Conservation (phyloP, 2,329 filamentous ascomycete species). For the Cercospora sp. region DNA sequence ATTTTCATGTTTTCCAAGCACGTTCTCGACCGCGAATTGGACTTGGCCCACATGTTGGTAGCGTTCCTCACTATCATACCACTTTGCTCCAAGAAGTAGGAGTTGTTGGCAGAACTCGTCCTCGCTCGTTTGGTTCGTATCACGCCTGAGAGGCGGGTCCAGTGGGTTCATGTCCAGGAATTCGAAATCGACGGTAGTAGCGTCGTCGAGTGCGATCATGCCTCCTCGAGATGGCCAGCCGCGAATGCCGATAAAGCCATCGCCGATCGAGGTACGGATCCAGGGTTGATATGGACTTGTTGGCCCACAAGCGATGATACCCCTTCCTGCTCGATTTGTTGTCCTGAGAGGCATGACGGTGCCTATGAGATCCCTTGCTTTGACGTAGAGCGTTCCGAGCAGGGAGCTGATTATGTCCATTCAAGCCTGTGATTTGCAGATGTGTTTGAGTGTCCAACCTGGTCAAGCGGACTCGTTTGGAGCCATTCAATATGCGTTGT, state of each 20-base stretch:
- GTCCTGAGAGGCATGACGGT: too few relatives aligned
- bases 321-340: too few relatives aligned
- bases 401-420: too few relatives aligned
- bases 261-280: not conserved
- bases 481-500: too few relatives aligned
- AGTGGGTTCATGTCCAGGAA: not conserved
- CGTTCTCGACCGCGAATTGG: not conserved
- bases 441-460: too few relatives aligned
- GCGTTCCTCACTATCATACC: not conserved
- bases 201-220: not conserved
- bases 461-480: too few relatives aligned
- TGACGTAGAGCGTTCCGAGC: too few relatives aligned
- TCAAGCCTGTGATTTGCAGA: too few relatives aligned
- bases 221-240: not conserved
- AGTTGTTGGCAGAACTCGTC: not conserved
- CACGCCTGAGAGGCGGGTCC: not conserved
- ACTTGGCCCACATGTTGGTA: not conserved
- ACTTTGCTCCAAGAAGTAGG: not conserved
- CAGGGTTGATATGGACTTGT: not conserved
- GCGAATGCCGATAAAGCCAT: not conserved
- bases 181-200: not conserved
- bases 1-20: not conserved
- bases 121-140: not conserved
- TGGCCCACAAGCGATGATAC: not conserved
- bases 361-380: too few relatives aligned